Evolutionary conservation across 257 asterid species (phyloP).

Genomic region (Gynochthodes officinalis): DNA sequence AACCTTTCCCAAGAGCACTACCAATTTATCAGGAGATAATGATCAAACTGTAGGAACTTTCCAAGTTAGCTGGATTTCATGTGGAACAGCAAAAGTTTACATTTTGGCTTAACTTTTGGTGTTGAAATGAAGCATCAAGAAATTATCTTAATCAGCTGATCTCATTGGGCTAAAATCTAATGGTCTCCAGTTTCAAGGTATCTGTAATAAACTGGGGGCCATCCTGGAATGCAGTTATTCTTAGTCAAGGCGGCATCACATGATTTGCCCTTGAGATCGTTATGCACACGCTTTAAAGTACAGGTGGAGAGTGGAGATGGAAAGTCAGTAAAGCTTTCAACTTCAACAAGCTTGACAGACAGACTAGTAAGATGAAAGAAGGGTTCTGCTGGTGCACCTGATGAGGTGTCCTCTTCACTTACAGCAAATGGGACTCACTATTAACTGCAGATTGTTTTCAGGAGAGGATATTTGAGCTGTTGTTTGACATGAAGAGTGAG

Average conservation of each 20-base stretch:
- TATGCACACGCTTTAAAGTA: no score
- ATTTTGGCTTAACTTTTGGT: not conserved
- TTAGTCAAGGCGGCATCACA: not conserved
- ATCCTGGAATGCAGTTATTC: not conserved
- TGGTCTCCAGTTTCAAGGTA: not conserved
- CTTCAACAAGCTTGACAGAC: not conserved
- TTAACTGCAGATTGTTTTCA: constrained; percentile 1
- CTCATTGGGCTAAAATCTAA: not conserved
- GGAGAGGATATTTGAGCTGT: not conserved
- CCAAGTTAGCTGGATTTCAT: not conserved
- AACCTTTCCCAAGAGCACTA: not conserved
- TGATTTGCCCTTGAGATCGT: no score
- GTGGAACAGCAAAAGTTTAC: not conserved
- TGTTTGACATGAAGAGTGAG: not conserved
- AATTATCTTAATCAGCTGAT: not conserved
- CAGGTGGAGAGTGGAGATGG: not conserved
- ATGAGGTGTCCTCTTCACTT: not conserved
- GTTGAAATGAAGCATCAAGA: not conserved
- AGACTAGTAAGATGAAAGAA: not conserved
- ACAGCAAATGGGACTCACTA: not conserved
- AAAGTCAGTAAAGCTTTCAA: not conserved
- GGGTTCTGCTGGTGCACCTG: not conserved
- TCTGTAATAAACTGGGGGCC: not conserved
- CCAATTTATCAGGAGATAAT: not conserved
- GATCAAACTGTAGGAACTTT: not conserved